Evolutionary conservation across 257 asterid genomes (phyloP).

Genomic region (Solanum pinnatisectum): DNA sequence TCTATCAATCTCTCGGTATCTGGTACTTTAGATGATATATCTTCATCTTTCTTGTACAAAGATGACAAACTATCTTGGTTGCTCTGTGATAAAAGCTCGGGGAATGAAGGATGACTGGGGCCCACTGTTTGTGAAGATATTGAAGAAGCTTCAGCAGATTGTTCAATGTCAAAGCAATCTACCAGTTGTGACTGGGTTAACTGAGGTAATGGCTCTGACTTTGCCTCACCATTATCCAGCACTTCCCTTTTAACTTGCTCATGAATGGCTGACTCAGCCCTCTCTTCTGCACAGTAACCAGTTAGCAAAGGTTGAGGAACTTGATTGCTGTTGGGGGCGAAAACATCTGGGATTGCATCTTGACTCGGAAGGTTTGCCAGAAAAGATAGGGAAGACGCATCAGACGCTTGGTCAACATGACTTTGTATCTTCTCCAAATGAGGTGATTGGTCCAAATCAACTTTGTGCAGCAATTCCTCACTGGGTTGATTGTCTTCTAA

Average conservation of each 20-base stretch:
- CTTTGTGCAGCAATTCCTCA: conserved; percentile 16
- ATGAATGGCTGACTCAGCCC: neutral
- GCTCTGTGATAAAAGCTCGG: neutral
- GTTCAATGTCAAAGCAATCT: neutral
- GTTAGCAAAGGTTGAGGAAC: neutral
- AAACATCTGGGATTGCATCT: neutral
- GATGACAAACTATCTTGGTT: conserved; percentile 9
- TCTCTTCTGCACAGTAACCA: neutral
- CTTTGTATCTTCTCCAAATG: conserved; percentile 14
- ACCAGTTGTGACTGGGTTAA: neutral
- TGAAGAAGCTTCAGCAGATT: neutral
- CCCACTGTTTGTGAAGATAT: neutral
- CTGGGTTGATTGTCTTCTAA: conserved; percentile 12
- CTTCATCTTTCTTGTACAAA: conserved; percentile 20
- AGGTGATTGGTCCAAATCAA: conserved; percentile 16
- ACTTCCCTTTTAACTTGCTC: neutral
- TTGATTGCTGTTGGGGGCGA: neutral
- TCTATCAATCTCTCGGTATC: conserved; percentile 17
- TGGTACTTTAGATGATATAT: conserved; percentile 9
- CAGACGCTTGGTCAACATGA: conserved; percentile 8
- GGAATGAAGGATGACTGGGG: conserved; percentile 1
- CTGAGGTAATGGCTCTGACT: neutral
- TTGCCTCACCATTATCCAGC: neutral
- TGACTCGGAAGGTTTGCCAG: conserved; percentile 8
- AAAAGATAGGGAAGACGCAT: conserved; percentile 13